phyloP scores from a whole-genome alignment of 192 early-diverging fungal genomes.

The Coemansia sp. region DNA sequence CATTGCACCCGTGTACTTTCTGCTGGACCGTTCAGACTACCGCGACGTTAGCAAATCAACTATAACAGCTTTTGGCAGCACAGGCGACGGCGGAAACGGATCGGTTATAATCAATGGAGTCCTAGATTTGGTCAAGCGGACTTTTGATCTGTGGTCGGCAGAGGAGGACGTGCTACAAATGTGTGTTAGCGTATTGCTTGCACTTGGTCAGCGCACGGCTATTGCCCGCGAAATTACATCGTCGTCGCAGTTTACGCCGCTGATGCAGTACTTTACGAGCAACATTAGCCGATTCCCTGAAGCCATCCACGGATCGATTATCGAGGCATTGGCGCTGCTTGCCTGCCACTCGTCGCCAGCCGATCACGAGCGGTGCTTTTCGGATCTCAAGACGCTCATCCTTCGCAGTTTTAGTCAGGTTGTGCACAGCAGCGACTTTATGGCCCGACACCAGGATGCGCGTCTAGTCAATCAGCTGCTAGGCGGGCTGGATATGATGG shows the following conservation, averaged over 20 bases:
- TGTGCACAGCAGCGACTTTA: slow-evolving; percentile 6
- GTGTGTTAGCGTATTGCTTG: slow-evolving; percentile 41
- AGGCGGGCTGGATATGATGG: slow-evolving; percentile 54
- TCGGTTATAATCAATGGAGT: slow-evolving; percentile 23
- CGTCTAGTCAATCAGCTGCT: slow-evolving; percentile 28
- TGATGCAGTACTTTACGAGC: slow-evolving; percentile 36
- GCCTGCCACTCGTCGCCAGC: slow-evolving; percentile 33
- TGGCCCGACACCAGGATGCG: slow-evolving; percentile 18
- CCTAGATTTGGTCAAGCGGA: slow-evolving; percentile 25
- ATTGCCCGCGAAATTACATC: slow-evolving; percentile 35
- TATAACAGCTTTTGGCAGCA: slow-evolving; percentile 32
- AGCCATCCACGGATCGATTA: slow-evolving; percentile 43
- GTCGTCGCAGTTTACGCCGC: slow-evolving; percentile 28
- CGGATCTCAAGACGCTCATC: slow-evolving; percentile 34
- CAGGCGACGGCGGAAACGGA: slow-evolving; percentile 31
- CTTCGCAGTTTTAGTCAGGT: slow-evolving; percentile 19
- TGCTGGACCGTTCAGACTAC: slow-evolving; percentile 42
- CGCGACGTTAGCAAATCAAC: slow-evolving; percentile 21
- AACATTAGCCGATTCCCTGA: slow-evolving; percentile 43
- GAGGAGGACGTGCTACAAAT: slow-evolving; percentile 49
- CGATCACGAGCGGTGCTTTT: slow-evolving; percentile 32
- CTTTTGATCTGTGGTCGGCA: slow-evolving; percentile 44
- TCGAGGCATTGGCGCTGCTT: slow-evolving; percentile 41
- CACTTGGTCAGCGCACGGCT: slow-evolving; percentile 33
- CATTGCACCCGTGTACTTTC: slow-evolving; percentile 44